phyloP scores from a whole-genome alignment of 257 asterid species.

The Handroanthus guayacan region DNA sequence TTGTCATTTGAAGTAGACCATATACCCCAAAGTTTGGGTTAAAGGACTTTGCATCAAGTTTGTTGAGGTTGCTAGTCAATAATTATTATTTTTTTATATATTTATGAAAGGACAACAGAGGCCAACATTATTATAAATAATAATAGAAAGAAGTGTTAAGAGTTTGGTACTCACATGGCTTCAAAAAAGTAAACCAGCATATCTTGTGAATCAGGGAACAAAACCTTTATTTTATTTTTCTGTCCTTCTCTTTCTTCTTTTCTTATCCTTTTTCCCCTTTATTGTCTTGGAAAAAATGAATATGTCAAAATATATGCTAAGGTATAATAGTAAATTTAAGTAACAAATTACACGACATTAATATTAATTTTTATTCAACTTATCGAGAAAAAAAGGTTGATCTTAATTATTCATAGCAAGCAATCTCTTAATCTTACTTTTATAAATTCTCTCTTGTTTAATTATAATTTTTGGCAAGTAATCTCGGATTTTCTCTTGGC shows the following conservation, averaged over 20 bases:
- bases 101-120: background rate
- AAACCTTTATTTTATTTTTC: background rate
- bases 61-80: conserved; percentile 8
- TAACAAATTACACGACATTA: background rate
- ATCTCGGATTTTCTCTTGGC: too few species aligned
- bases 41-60: background rate
- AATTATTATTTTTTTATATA: background rate
- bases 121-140: background rate
- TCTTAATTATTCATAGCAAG: too few species aligned
- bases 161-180: conserved; percentile 7
- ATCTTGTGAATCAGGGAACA: conserved; percentile 14
- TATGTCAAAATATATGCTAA: background rate
- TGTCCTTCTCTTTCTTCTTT: background rate
- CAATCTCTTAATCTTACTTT: too few species aligned
- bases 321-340: background rate
- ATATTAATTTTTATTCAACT: background rate
- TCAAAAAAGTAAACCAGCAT: conserved; percentile 1
- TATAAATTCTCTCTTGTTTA: too few species aligned
- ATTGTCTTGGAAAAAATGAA: background rate
- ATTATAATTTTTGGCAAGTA: too few species aligned
- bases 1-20: background rate
- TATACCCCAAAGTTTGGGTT: background rate
- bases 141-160: background rate
- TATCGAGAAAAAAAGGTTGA: background rate
- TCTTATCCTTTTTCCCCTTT: background rate